Evolutionary conservation across 2,329 filamentous ascomycete species (phyloP), one percentile per base, ranked within the genome.

Genomic region (Alternaria incomplexa): DNA sequence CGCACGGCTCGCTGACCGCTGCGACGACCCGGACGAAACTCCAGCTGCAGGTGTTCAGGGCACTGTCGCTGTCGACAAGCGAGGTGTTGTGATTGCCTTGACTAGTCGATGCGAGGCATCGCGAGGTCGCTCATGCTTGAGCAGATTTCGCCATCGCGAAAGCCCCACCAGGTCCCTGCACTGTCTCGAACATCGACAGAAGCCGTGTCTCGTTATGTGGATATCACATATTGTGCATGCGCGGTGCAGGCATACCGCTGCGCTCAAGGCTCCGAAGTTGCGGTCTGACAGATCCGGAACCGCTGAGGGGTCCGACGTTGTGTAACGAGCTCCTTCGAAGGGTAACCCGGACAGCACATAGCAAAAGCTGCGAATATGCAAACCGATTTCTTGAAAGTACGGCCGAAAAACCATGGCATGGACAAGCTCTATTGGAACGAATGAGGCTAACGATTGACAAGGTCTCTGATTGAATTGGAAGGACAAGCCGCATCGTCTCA

Each of bases 171-270:
- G 17, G 43, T 26, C 50, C 46, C 56, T 54, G 30, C 51, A 44
- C 56, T 44, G 44, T 44, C 48, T 17, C 43, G 43, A 40, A 44
- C 25, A 26, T 32, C 56, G 30, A 54, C 44, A 40, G 53, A 26
- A 26, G 47, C 30, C 17, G 32, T 45, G 56, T 62, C 60, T 62
- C 60, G 45, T 36, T 50, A n/a, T 54, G 60, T 58, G 48, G 55
- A 51, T 56, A 51, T 17, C 22, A 43, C 17, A 20, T 23, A 32
- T 45, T 47, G 43, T 47, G 43, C 43, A 23, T 56, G 26, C 23
- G 20, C 23, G 22, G 47, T 32, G 44, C 43, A 53, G 40, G 56
- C 55, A 53, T 48, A 30, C 32, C 28, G 36, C 32, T 23, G 40
- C 28, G 46, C 32, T 17, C 15, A 26, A 17, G n/a, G 20, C 56